Base-by-base conservation (phyloP, 2,329 filamentous ascomycete genomes). In the Sarocladium kiliense region DNA sequence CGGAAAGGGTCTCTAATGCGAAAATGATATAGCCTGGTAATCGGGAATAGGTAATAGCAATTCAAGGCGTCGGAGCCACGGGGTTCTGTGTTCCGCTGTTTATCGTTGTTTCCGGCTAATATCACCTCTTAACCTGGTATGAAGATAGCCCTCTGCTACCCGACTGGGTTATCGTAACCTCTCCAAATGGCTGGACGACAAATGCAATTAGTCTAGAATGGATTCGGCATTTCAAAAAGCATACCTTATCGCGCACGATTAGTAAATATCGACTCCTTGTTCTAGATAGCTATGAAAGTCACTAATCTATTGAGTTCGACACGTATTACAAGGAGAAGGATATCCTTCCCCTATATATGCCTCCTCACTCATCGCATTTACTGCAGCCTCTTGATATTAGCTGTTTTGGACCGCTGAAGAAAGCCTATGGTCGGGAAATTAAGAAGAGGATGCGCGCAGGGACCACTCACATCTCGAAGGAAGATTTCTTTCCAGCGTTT, bases 371-470 rank as follows among this genome's bases (percentile, higher is more conserved):
- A 32, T 74, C 66, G 55, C 61, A 74, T 62, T 53, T 71, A 16
- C 65, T 71, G 18, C 63, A 76, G 61, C 70, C 67, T 44, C 68
- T 75, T 53, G 63, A 74, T 65, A 60, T 73, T 47, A 63, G 58
- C 50, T 69, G 65, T 59, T 57, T 58, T n/a, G n/a, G n/a, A n/a
- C n/a, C n/a, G n/a, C n/a, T n/a, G n/a, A n/a, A n/a, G n/a, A n/a
- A n/a, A n/a, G n/a, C n/a, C n/a, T n/a, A n/a, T n/a, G n/a, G n/a
- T n/a, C n/a, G n/a, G n/a, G n/a, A n/a, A n/a, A n/a, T n/a, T n/a
- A n/a, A n/a, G n/a, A n/a, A n/a, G n/a, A n/a, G n/a, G n/a, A n/a
- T n/a, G n/a, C n/a, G n/a, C n/a, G n/a, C n/a, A n/a, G n/a, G n/a
- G n/a, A n/a, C n/a, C n/a, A n/a, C n/a, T n/a, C n/a, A n/a, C n/a